phyloP scores from a whole-genome alignment of 2,329 filamentous ascomycete genomes.

The Fusarium clavum region DNA sequence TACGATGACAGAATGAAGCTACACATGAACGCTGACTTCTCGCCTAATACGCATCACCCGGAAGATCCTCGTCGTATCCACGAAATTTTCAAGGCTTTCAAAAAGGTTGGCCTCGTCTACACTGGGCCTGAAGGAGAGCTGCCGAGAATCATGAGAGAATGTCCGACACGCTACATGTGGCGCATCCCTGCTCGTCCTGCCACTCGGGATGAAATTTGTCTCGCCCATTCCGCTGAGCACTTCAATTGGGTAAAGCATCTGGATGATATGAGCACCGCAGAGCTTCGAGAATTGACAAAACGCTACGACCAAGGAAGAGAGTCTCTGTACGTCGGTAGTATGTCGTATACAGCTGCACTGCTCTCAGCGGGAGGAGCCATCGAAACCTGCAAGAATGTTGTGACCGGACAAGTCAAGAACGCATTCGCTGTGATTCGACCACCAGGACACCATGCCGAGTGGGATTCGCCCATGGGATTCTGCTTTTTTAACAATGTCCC shows the following conservation, averaged over 20 bases:
- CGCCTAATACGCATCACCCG: conserved; percentile 82
- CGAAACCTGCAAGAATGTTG: conserved; percentile 93
- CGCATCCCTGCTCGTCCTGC: conserved; percentile 84
- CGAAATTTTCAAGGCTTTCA: conserved; percentile 91
- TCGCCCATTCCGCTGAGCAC: conserved; percentile 82
- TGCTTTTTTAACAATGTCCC: conserved; percentile 99
- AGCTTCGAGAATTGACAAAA: conserved; percentile 75
- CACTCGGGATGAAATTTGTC: conserved; percentile 80
- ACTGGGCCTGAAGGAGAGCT: conserved; percentile 67
- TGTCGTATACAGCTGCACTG: conserved; percentile 83
- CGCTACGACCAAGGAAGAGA: conserved; percentile 73
- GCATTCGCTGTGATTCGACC: conserved; percentile 95
- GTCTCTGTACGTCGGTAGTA: conserved; percentile 84
- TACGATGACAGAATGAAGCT: conserved; percentile 97
- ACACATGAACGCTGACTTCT: conserved; percentile 86
- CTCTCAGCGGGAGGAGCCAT: conserved; percentile 93
- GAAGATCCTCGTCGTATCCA: conserved; percentile 94
- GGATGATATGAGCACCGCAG: conserved; percentile 65
- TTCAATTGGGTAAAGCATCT: conserved; percentile 79
- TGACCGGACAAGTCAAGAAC: conserved; percentile 86
- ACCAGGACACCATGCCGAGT: conserved; percentile 94
- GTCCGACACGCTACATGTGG: conserved; percentile 73
- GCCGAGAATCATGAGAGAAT: conserved; percentile 61
- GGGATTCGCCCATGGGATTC: conserved; percentile 87
- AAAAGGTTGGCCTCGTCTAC: conserved; percentile 81